These are phyloP conservation scores for Blastocystis sp. DNA, from an alignment of 352 stramenopile genomes.

Conservation along the genomic window DNA sequence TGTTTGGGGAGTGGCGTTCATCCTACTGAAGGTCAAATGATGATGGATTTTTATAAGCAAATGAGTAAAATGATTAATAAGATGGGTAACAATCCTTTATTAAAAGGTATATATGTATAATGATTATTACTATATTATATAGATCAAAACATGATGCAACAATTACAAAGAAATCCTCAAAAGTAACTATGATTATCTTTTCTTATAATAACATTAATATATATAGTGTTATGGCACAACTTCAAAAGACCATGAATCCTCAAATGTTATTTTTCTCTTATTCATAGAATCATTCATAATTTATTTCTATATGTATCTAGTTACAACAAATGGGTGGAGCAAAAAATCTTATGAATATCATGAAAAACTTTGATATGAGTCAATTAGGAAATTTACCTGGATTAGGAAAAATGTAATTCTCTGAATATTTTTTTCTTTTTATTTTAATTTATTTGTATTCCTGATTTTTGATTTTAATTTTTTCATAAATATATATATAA, in stretches of 20 bases:
- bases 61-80: conserved; percentile 71
- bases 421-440: too few species aligned
- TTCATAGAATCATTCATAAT: conserved; percentile 58
- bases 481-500: too few species aligned
- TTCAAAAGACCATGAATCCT: conserved; percentile 73
- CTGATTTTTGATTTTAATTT: too few species aligned
- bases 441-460: too few species aligned
- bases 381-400: too few species aligned
- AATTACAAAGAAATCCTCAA: conserved; percentile 83
- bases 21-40: conserved; percentile 58
- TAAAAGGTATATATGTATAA: conserved; percentile 43
- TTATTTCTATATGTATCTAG: conserved; percentile 44
- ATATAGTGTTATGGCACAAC: conserved; percentile 69
- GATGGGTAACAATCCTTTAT: conserved; percentile 81
- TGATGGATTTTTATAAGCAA: conserved; percentile 82
- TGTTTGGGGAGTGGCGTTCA: conserved; percentile 21
- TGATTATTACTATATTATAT: not conserved
- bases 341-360: conserved; percentile 50
- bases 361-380: too few species aligned
- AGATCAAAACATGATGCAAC: conserved; percentile 45
- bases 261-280: conserved; percentile 70
- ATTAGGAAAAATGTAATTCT: too few species aligned
- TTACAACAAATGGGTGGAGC: conserved; percentile 72
- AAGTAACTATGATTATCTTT: too few species aligned
- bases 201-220: not conserved